phyloP scores from a whole-genome alignment of 2,329 filamentous ascomycete genomes.

The Ustulina deusta region DNA sequence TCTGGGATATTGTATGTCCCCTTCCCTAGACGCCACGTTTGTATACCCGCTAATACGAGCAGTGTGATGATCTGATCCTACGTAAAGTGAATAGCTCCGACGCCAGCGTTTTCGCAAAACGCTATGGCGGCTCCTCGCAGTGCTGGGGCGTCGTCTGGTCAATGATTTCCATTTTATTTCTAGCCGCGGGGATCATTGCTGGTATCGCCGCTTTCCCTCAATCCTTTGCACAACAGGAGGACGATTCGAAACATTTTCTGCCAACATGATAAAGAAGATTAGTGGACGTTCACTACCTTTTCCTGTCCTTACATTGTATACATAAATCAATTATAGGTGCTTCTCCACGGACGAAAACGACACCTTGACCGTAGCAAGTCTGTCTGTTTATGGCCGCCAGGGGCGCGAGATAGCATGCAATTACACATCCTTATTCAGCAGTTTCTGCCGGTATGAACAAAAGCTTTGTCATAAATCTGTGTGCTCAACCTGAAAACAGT shows the following conservation, averaged over 20 bases:
- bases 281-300: not conserved
- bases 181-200: slow-evolving; percentile 79
- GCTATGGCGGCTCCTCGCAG: slow-evolving; percentile 81
- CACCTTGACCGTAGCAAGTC: not conserved
- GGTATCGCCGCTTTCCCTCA: slow-evolving; percentile 82
- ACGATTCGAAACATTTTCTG: slow-evolving; percentile 76
- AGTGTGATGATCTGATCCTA: slow-evolving; percentile 83
- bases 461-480: no score
- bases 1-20: slow-evolving; percentile 79
- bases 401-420: not conserved
- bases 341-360: not conserved
- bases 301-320: not conserved
- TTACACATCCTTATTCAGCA: not conserved
- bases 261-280: slow-evolving; percentile 25
- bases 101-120: slow-evolving; percentile 81
- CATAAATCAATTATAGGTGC: not conserved
- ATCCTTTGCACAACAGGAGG: slow-evolving; percentile 74
- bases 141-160: slow-evolving; percentile 87
- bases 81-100: slow-evolving; percentile 85
- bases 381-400: not conserved
- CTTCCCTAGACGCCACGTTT: not conserved
- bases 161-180: slow-evolving; percentile 76
- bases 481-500: not conserved
- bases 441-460: not conserved
- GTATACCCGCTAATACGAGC: slow-evolving; percentile 11